These are phyloP conservation scores for Boehmeria nivea DNA, from an alignment of 306 rosid genomes.

Conservation along the genomic window DNA sequence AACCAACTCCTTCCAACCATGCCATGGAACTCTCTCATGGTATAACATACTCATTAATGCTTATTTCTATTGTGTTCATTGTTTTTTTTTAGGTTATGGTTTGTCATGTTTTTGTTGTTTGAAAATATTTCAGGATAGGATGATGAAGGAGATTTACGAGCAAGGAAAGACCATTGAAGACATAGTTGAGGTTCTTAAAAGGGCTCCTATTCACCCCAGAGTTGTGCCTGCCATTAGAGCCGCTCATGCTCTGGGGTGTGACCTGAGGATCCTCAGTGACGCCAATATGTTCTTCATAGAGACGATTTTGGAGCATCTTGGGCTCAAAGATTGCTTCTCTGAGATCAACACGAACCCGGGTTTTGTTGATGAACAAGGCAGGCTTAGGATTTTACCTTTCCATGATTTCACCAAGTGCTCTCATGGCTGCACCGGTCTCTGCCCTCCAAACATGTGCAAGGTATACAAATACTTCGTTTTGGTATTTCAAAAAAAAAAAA, in stretches of 20 bases:
- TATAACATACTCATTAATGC: conserved; percentile 1
- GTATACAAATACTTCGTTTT: conserved; percentile 15
- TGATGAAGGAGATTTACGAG: conserved; percentile 10
- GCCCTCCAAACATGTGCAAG: conserved; percentile 89
- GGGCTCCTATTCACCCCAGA: conserved; percentile 7
- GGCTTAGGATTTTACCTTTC: conserved; percentile 44
- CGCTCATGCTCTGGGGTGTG: conserved; percentile 35
- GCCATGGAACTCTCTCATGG: conserved; percentile 94
- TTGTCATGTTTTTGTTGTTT: neutral
- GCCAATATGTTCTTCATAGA: conserved; percentile 70
- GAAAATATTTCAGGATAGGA: conserved; percentile 39
- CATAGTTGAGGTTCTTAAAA: conserved; percentile 11
- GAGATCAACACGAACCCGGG: conserved; percentile 71
- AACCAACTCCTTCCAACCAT: conserved; percentile 60
- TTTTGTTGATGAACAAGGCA: conserved; percentile 55
- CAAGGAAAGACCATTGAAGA: conserved; percentile 10
- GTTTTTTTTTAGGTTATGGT: neutral
- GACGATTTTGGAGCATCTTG: conserved; percentile 57
- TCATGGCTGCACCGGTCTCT: conserved; percentile 43
- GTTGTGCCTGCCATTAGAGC: conserved; percentile 15
- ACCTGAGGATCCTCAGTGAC: conserved; percentile 67
- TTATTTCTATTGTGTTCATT: neutral
- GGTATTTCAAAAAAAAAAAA: conserved; percentile 13
- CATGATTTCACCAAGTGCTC: conserved; percentile 50
- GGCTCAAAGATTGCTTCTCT: conserved; percentile 50